These are phyloP conservation scores for Panicum miliaceum DNA, from an alignment of 176 grass and related monocot species.

Conservation along the genomic window DNA sequence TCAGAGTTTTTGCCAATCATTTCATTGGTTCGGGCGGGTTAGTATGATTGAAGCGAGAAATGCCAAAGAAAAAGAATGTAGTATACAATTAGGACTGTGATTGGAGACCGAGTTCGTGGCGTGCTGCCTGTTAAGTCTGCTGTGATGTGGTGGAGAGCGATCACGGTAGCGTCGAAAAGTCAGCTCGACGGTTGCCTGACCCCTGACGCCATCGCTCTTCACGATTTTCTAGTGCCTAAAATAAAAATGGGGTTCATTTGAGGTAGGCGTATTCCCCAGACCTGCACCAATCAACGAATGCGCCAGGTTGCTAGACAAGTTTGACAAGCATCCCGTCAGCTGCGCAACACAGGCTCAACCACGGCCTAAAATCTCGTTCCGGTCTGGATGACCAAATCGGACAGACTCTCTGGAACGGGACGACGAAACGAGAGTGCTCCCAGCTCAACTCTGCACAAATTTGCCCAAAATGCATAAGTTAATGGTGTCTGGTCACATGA, in stretches of 20 bases:
- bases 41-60: background rate
- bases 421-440: background rate
- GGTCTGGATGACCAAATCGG: background rate
- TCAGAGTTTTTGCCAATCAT: background rate
- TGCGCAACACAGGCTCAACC: conserved; percentile 18
- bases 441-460: background rate
- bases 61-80: background rate
- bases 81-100: background rate
- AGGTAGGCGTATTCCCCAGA: conserved; percentile 22
- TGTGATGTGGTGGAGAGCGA: background rate
- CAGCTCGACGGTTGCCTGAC: conserved; percentile 15
- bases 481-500: background rate
- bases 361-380: background rate
- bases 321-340: conserved; percentile 33
- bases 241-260: conserved; percentile 11
- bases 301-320: background rate
- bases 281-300: background rate
- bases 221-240: background rate
- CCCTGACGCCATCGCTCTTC: background rate
- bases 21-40: background rate
- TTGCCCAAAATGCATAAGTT: background rate
- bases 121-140: background rate
- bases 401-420: background rate
- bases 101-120: background rate
- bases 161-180: conserved; percentile 14